Evolutionary conservation across 768 basidiomycete species (phyloP).

Genomic region (Boletus rufocinnamomeus): DNA sequence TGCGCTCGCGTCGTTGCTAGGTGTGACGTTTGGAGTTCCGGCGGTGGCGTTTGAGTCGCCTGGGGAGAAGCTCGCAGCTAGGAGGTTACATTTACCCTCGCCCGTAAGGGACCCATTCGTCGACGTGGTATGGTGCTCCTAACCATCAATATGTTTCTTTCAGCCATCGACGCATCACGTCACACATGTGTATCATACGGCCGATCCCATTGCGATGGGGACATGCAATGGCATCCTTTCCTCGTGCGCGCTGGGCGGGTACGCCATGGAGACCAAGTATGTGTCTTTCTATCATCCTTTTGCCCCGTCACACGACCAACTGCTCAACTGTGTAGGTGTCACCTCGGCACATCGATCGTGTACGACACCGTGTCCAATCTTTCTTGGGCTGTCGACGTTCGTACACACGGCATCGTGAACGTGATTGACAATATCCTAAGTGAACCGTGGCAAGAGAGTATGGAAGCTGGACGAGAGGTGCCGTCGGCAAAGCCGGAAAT

Average conservation of each 20-base stretch:
- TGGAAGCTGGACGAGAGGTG: constrained; percentile 63
- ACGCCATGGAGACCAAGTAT: constrained; percentile 79
- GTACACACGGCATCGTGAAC: constrained; percentile 76
- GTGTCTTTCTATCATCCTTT: constrained; percentile 17
- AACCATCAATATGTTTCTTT: not conserved
- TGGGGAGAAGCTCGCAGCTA: constrained; percentile 79
- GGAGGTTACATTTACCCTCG: constrained; percentile 80
- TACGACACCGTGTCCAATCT: constrained; percentile 91
- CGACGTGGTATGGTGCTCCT: not conserved
- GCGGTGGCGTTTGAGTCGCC: constrained; percentile 89
- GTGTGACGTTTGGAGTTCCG: constrained; percentile 86
- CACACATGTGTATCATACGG: constrained; percentile 92
- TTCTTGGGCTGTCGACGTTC: constrained; percentile 82
- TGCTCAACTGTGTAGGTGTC: constrained; percentile 54
- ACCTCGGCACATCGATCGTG: constrained; percentile 80
- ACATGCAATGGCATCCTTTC: constrained; percentile 81
- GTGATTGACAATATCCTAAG: constrained; percentile 75
- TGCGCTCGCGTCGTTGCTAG: constrained; percentile 80
- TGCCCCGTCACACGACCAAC: not conserved
- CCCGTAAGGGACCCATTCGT: constrained; percentile 52
- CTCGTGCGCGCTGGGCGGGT: constrained; percentile 84
- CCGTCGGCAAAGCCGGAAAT: constrained; percentile 54
- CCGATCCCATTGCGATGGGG: constrained; percentile 93
- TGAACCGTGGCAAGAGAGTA: constrained; percentile 68
- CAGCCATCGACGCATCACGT: constrained; percentile 77